These are phyloP conservation scores for Polyrhizophydium stewartii DNA, from an alignment of 371 early-diverging fungal genomes.

Conservation along the genomic window DNA sequence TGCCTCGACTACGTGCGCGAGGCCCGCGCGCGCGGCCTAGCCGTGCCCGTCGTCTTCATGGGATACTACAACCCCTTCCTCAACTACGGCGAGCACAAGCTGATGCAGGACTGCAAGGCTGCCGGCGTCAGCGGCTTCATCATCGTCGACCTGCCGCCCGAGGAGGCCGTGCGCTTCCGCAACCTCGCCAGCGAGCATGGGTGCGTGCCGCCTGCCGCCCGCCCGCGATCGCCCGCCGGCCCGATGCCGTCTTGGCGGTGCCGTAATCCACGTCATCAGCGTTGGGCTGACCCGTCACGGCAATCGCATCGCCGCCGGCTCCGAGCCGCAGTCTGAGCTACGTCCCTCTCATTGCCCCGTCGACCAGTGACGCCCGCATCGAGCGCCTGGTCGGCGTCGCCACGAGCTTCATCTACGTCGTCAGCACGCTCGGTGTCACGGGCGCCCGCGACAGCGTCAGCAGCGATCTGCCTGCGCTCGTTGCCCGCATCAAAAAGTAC, in stretches of 20 bases:
- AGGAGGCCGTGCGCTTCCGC: conserved; percentile 87
- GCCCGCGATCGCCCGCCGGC: no score
- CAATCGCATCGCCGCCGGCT: not conserved
- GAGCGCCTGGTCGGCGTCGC: conserved; percentile 71
- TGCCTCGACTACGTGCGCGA: conserved; percentile 76
- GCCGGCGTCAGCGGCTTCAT: conserved; percentile 95
- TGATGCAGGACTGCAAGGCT: conserved; percentile 75
- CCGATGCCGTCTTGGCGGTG: no score
- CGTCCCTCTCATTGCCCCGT: conserved; percentile 92
- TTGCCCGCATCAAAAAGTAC: conserved; percentile 74
- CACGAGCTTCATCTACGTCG: conserved; percentile 92
- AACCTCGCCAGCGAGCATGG: conserved; percentile 65
- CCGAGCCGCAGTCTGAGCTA: conserved; percentile 61
- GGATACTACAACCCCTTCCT: conserved; percentile 97
- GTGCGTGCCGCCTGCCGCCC: conserved; percentile 15
- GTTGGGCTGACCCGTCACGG: no score
- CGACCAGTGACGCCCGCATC: conserved; percentile 82
- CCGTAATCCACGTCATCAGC: no score
- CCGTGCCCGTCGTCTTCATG: conserved; percentile 92
- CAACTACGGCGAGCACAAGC: conserved; percentile 82
- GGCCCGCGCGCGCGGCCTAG: conserved; percentile 82
- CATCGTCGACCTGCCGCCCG: conserved; percentile 94
- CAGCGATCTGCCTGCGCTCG: conserved; percentile 62
- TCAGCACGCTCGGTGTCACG: conserved; percentile 91
- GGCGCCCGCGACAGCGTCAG: conserved; percentile 69